Evolutionary conservation across 345 rosid genomes (phyloP).

Genomic region (Eucalyptus shirleyi): DNA sequence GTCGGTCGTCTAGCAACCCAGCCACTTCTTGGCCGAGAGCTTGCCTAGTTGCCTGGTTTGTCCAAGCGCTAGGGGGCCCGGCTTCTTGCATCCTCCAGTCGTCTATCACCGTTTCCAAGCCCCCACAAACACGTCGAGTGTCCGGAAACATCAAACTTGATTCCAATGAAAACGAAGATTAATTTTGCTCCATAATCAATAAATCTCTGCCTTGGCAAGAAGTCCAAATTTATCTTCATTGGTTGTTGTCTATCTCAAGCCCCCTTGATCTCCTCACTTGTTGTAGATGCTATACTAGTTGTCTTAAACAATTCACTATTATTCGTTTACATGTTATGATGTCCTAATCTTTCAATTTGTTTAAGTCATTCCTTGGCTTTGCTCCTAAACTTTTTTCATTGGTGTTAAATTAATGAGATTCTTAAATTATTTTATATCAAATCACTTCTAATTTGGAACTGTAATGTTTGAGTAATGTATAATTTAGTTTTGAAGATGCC

Average conservation of each 20-base stretch:
- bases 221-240: not conserved
- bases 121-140: not conserved
- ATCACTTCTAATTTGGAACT: too few species aligned
- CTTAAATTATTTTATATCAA: too few species aligned
- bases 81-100: not conserved
- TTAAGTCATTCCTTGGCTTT: too few species aligned
- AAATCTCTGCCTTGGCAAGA: not conserved
- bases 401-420: too few species aligned
- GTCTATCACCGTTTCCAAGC: not conserved
- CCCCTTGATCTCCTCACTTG: too few species aligned
- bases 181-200: not conserved
- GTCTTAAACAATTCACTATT: too few species aligned
- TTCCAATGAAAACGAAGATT: not conserved
- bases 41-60: not conserved
- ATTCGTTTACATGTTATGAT: too few species aligned
- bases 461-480: not conserved
- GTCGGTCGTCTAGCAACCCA: not conserved
- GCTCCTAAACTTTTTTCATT: too few species aligned
- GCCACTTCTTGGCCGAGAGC: not conserved
- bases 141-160: not conserved
- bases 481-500: too few species aligned
- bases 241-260: not conserved
- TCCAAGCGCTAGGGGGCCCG: not conserved
- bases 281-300: fast-evolving
- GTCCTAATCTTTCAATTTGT: not conserved